These are phyloP conservation scores for Phellopilus nigrolimitatus DNA, from an alignment of 1,284 basidiomycete genomes.

Conservation along the genomic window DNA sequence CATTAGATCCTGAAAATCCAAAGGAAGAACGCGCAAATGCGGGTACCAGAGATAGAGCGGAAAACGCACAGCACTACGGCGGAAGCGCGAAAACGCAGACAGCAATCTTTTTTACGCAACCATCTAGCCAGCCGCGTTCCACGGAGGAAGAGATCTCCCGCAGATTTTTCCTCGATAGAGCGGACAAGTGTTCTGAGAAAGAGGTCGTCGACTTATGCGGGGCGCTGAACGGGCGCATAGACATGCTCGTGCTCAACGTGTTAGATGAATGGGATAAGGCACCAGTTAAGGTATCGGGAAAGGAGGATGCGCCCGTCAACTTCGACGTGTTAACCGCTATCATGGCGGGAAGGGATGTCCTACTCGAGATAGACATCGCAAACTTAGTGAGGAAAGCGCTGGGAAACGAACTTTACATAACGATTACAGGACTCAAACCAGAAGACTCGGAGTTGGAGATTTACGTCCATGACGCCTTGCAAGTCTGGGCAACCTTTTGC, in stretches of 20 bases:
- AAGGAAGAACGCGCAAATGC: too few species aligned
- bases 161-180: conserved; percentile 7
- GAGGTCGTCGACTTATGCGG: conserved; percentile 2
- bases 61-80: too few species aligned
- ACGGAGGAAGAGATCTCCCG: too few species aligned
- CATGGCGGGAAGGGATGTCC: background rate
- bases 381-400: background rate
- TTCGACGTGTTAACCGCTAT: background rate
- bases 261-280: background rate
- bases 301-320: too few species aligned
- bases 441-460: background rate
- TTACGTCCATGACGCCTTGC: conserved; percentile 7
- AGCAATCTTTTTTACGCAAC: too few species aligned
- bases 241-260: background rate
- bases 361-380: background rate
- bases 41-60: too few species aligned
- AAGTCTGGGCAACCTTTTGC: conserved; percentile 2
- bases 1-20: too few species aligned
- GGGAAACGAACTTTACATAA: background rate
- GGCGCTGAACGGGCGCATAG: conserved; percentile 2
- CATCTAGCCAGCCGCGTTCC: too few species aligned
- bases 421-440: background rate
- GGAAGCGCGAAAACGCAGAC: too few species aligned
- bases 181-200: conserved; percentile 4
- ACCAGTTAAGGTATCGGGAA: too few species aligned